Evolutionary conservation across 2,329 filamentous ascomycete genomes (phyloP).

Genomic region (Fusarium gaditjirri): DNA sequence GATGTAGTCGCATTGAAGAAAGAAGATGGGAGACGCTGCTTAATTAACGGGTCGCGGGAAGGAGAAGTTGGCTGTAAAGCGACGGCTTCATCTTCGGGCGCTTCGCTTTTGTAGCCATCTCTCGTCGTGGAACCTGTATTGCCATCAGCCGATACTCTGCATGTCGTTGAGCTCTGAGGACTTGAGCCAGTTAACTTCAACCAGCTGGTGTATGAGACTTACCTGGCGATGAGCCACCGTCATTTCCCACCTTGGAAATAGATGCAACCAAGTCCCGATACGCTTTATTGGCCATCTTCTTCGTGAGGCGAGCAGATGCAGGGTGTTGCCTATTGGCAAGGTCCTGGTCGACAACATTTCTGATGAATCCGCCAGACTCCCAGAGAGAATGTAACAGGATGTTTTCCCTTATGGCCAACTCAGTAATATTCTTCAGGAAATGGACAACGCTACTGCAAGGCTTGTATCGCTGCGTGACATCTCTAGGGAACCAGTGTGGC

Average conservation of each 20-base stretch:
- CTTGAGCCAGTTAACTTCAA: neutral
- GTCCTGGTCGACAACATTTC: neutral
- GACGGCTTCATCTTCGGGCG: accelerated
- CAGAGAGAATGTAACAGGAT: neutral
- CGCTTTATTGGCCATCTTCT: neutral
- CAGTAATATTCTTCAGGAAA: accelerated
- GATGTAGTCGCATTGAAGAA: neutral
- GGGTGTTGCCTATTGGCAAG: neutral
- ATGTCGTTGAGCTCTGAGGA: accelerated
- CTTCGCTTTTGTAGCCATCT: too few relatives aligned
- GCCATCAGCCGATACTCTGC: neutral
- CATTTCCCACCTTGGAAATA: too few relatives aligned
- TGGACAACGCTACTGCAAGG: neutral
- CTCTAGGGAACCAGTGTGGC: neutral
- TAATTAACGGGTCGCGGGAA: too few relatives aligned
- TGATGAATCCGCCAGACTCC: neutral
- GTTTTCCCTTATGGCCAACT: accelerated
- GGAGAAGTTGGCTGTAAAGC: neutral
- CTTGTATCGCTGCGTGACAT: accelerated
- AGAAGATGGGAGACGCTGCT: neutral
- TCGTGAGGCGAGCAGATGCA: neutral
- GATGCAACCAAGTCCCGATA: too few relatives aligned
- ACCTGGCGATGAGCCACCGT: neutral
- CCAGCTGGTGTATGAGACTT: neutral
- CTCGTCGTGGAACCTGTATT: neutral